Conservation (phyloP, 2,329 filamentous ascomycete species). For the Clonostachys sp. region DNA sequence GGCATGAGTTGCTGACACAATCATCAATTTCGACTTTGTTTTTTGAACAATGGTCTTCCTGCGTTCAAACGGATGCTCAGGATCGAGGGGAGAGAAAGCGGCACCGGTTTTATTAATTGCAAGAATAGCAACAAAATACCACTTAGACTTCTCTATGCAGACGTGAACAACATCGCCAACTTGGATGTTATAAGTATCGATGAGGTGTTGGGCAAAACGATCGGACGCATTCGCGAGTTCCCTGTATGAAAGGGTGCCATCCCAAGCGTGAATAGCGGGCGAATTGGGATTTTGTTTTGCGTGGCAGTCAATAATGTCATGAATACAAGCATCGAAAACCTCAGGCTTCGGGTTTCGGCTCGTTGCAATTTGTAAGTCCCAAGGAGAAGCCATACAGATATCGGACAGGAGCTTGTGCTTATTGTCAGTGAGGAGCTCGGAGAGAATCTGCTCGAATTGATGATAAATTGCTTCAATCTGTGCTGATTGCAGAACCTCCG, state of each 20-base stretch:
- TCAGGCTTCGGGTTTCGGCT: not conserved
- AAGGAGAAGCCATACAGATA: not conserved
- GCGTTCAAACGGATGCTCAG: not conserved
- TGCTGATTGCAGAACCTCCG: constrained; percentile 4
- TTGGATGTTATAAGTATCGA: not conserved
- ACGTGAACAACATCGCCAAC: not conserved
- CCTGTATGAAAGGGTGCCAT: constrained; percentile 29
- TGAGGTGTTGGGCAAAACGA: not conserved
- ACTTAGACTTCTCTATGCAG: constrained; percentile 1
- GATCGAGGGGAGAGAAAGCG: constrained; percentile 2
- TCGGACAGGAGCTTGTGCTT: constrained; percentile 8
- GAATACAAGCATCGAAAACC: not conserved
- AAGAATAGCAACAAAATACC: constrained; percentile 1
- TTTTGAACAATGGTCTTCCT: not conserved
- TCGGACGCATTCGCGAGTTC: constrained; percentile 13
- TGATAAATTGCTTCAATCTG: constrained; percentile 2
- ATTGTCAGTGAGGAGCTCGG: constrained; percentile 8
- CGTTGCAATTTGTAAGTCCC: not conserved
- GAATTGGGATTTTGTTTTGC: constrained; percentile 11
- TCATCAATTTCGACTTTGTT: not conserved
- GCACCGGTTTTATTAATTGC: constrained; percentile 2
- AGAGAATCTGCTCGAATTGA: constrained; percentile 1
- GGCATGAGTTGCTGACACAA: not conserved
- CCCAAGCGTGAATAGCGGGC: constrained; percentile 32
- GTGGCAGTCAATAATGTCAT: not conserved